Percentiles rank a stretch among this genome's conserved stretches.
Conservation (phyloP, 371 early-diverging fungal species). For the Mucor irregularis region DNA sequence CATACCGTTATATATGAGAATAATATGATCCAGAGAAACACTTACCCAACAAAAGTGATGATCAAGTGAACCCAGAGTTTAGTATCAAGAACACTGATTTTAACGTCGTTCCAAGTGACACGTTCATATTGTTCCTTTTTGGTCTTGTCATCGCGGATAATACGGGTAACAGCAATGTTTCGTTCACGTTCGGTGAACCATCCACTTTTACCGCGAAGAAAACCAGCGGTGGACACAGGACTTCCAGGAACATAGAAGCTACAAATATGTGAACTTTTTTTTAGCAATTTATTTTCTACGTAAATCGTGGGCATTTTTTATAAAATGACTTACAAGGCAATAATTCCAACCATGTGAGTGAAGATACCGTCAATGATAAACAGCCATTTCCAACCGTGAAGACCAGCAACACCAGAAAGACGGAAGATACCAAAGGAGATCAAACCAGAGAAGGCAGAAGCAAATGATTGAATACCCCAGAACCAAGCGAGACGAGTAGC, state of each 20-base stretch:
- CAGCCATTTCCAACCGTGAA: conserved; percentile 63
- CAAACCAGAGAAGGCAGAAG: conserved; percentile 60
- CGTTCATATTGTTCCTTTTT: conserved; percentile 40
- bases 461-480: conserved; percentile 60
- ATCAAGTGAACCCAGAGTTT: conserved; percentile 48
- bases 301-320: too few species aligned
- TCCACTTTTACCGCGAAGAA: conserved; percentile 36
- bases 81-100: conserved; percentile 36
- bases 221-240: conserved; percentile 38
- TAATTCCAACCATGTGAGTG: conserved; percentile 46
- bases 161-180: conserved; percentile 53
- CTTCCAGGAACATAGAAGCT: conserved; percentile 51
- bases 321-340: conserved; percentile 34
- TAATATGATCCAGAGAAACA: too few species aligned
- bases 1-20: background rate
- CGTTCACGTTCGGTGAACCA: conserved; percentile 44
- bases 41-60: conserved; percentile 41
- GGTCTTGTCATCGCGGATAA: conserved; percentile 54
- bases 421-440: conserved; percentile 60
- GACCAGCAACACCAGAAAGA: conserved; percentile 52
- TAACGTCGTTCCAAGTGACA: conserved; percentile 35
- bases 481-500: conserved; percentile 59
- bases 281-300: too few species aligned
- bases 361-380: conserved; percentile 56
- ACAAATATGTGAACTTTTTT: background rate